Base-by-base conservation (phyloP, 345 rosid species). In the Sisymbrium altissimum region DNA sequence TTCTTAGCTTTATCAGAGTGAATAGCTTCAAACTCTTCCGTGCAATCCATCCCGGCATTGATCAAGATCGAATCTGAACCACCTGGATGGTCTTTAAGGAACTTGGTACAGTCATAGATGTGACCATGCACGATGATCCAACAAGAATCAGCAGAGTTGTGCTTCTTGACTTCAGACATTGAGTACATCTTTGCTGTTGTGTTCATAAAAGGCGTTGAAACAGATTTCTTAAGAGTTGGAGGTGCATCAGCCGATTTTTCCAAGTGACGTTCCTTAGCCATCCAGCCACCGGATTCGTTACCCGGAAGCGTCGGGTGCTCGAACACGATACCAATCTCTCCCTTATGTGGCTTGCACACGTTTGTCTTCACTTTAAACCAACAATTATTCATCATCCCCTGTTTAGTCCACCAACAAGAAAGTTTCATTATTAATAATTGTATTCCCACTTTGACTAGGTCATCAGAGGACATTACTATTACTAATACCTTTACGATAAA, bases 341-440 rank as follows among this genome's bases (percentile, higher is more conserved):
- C 98, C 50, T 70, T 88, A 80, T 87, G 97, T 3, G 82, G 84
- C 76, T 84, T 88, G 81, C 97, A 89, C 53, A 89, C 84, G 25
- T 86, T 89, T 17, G 97, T 85, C 41, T 80, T 91, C 3, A 89
- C 80, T 10, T 86, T 90, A 77, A 91, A 95, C 97, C 97, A 91
- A 49, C 97, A 89, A 39, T 95, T 95, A 78, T 91, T 94, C 98
- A 94, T 91, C 98, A 91, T 94, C 29, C 98, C 98, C 98, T 92
- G 80, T 32, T 45, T 19, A 36, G 36, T 3, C 64, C 7, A 18
- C 12, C 27, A 9, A 18, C 9, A 18, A 48, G 18, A 35, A 35
- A 35, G 8, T 35, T 35, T 35, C 2, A 35, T 35, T 8, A 35
- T 8, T 2, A 35, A 35, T 1, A 1, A 8, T 1, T 35, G 39